Evolutionary conservation across 345 rosid species (phyloP).

Genomic region (Melaleuca alternifolia): DNA sequence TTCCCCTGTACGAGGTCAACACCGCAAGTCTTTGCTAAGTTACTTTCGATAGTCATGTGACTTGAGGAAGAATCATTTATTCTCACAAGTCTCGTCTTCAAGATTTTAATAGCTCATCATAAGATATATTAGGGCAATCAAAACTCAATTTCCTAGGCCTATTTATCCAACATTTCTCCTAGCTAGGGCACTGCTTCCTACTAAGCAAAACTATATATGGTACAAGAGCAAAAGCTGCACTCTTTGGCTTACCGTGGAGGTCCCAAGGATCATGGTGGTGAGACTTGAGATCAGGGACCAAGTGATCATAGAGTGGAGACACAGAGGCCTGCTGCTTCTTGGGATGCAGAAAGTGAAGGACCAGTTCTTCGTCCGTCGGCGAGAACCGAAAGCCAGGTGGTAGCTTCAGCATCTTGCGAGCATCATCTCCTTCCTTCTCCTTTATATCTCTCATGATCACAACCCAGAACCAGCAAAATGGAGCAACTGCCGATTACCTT

Average conservation of each 20-base stretch:
- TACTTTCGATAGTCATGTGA: background rate
- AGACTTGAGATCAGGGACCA: constrained; percentile 24
- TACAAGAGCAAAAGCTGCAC: background rate
- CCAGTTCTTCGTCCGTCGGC: constrained; percentile 42
- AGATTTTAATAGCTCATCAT: background rate
- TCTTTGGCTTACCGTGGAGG: constrained; percentile 14
- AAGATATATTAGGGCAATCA: background rate
- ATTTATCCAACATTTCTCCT: background rate
- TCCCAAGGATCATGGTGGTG: constrained; percentile 28
- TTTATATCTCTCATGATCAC: background rate
- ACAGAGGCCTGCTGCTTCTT: background rate
- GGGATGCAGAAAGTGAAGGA: constrained; percentile 32
- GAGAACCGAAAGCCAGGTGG: constrained; percentile 37
- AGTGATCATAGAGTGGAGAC: constrained; percentile 1
- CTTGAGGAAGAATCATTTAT: background rate
- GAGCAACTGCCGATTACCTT: background rate
- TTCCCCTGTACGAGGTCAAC: background rate
- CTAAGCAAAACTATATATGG: background rate
- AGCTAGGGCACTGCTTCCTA: background rate
- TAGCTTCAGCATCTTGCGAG: constrained; percentile 12
- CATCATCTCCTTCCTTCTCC: background rate
- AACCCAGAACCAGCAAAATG: background rate
- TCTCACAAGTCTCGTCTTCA: background rate
- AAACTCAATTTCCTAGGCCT: background rate
- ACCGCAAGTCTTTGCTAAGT: background rate